Evolutionary conservation across 495 filamentous ascomycete genomes (phyloP).

Genomic region (Lasiosphaeria miniovina): DNA sequence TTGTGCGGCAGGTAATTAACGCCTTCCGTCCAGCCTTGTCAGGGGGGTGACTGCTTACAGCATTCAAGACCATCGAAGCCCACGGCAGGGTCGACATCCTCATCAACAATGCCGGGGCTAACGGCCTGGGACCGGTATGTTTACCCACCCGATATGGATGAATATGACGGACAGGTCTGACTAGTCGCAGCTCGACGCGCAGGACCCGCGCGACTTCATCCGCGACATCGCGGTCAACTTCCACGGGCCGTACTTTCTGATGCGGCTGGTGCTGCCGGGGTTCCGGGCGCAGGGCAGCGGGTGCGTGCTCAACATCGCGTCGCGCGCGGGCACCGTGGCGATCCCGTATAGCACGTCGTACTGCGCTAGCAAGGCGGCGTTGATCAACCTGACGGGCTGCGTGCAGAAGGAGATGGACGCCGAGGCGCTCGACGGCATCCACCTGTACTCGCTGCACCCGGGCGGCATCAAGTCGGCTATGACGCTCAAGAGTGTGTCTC

Average conservation of each 20-base stretch:
- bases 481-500: conserved; percentile 27
- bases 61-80: conserved; percentile 10
- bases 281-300: conserved; percentile 26
- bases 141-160: not conserved
- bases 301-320: conserved; percentile 34
- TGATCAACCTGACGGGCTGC: conserved; percentile 36
- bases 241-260: conserved; percentile 44
- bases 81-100: conserved; percentile 27
- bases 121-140: conserved; percentile 26
- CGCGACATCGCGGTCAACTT: conserved; percentile 58
- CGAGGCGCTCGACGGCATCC: conserved; percentile 27
- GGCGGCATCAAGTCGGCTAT: conserved; percentile 34
- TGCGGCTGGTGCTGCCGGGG: conserved; percentile 29
- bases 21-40: not conserved
- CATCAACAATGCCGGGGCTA: conserved; percentile 36
- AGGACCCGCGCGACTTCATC: conserved; percentile 44
- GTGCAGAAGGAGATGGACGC: conserved; percentile 32
- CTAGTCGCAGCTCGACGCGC: conserved; percentile 22
- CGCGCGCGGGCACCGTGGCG: conserved; percentile 30
- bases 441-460: conserved; percentile 34
- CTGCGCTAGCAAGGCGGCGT: conserved; percentile 35
- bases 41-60: not conserved
- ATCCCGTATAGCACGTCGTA: conserved; percentile 34
- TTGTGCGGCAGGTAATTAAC: conserved; percentile 24
- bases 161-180: not conserved